These are phyloP conservation scores for Gentiana dahurica DNA, from an alignment of 257 asterid species.

Conservation along the genomic window DNA sequence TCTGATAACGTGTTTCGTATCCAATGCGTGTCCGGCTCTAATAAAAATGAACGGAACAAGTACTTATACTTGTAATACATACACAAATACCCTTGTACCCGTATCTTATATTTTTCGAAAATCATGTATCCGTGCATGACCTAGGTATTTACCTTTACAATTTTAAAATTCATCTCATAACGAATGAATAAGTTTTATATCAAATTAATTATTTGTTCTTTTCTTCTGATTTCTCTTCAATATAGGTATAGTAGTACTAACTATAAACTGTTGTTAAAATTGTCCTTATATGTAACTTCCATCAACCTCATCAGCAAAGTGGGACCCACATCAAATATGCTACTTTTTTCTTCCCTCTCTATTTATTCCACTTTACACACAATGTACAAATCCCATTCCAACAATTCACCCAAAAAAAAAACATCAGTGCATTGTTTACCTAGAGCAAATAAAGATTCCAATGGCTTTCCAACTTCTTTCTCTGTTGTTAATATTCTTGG, in stretches of 20 bases:
- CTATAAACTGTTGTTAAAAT: conserved; percentile 3
- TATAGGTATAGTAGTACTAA: not conserved
- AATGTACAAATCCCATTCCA: not conserved
- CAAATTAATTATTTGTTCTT: too few species aligned
- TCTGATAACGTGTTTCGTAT: too few species aligned
- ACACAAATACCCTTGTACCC: too few species aligned
- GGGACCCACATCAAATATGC: conserved; percentile 32
- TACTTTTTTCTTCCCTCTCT: conserved; percentile 35
- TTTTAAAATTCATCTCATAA: too few species aligned
- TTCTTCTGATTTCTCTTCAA: too few species aligned
- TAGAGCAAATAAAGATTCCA: not conserved
- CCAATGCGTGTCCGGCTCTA: too few species aligned
- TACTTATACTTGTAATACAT: too few species aligned
- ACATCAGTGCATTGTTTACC: not conserved
- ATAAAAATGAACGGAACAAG: too few species aligned
- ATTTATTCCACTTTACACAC: conserved; percentile 5
- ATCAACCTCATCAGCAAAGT: conserved; percentile 22
- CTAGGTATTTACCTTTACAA: too few species aligned
- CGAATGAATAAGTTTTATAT: too few species aligned
- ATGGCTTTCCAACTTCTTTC: conserved; percentile 37
- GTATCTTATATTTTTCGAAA: too few species aligned
- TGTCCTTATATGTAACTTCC: conserved; percentile 29
- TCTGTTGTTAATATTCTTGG: conserved; percentile 23
- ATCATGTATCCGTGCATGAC: too few species aligned
- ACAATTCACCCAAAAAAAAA: not conserved